Evolutionary conservation across 257 asterid species (phyloP).

Genomic region (Solanum dulcamara): DNA sequence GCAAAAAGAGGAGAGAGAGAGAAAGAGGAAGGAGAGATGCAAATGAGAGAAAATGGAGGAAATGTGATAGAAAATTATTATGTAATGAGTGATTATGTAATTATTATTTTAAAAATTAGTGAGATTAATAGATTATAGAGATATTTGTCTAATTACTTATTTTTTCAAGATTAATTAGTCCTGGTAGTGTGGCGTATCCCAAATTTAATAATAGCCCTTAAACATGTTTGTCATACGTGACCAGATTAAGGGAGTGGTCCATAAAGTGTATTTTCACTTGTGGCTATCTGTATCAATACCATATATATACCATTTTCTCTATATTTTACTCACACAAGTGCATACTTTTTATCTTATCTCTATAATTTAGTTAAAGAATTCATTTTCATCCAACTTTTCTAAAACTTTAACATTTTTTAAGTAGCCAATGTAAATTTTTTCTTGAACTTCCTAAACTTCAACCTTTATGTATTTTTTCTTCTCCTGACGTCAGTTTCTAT

Average conservation of each 20-base stretch:
- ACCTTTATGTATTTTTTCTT: not conserved
- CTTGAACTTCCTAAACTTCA: not conserved
- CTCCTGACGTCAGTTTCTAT: too few species aligned
- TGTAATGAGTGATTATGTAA: not conserved
- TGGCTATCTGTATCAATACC: not conserved
- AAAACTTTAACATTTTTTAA: not conserved
- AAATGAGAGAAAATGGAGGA: too few species aligned
- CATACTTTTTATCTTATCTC: not conserved
- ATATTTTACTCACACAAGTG: not conserved
- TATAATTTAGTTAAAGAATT: not conserved
- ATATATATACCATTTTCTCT: not conserved
- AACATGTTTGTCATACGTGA: not conserved
- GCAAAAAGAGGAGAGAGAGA: too few species aligned
- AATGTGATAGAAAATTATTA: too few species aligned
- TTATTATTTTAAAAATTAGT: not conserved
- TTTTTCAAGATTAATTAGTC: not conserved
- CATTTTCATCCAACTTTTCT: not conserved
- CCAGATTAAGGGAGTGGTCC: not conserved
- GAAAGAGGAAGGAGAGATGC: too few species aligned
- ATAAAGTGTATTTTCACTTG: not conserved
- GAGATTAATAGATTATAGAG: not conserved
- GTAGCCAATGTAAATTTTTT: not conserved
- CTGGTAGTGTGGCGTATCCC: not conserved
- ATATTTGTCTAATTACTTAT: not conserved
- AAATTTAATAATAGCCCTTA: not conserved